Percentiles rank a stretch among this genome's conserved stretches.
Conservation (phyloP, 768 basidiomycete species). For the Crepidotus variabilis region DNA sequence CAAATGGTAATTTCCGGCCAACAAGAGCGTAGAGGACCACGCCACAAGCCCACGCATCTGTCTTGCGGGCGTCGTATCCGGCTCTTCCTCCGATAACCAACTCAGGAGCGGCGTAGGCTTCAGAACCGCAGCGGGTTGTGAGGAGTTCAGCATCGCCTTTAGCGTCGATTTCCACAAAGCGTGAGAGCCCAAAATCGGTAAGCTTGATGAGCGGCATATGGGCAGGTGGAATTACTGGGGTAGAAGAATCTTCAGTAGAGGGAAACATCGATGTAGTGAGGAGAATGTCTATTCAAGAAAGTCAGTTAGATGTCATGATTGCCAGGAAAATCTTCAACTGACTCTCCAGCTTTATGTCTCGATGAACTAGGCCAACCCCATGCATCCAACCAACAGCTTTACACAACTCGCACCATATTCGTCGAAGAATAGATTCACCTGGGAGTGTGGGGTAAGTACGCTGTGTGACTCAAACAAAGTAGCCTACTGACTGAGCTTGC, state of each 20-base stretch:
- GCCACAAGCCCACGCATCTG: constrained; percentile 88
- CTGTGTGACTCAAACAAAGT: constrained; percentile 1
- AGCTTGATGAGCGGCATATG: constrained; percentile 70
- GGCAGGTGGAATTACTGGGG: constrained; percentile 25
- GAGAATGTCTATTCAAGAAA: constrained; percentile 59
- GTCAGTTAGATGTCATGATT: constrained; percentile 1
- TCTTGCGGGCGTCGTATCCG: constrained; percentile 76
- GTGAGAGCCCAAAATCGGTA: constrained; percentile 86
- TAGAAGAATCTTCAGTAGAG: constrained; percentile 16
- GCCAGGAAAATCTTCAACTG: constrained; percentile 18
- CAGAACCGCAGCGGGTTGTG: constrained; percentile 80
- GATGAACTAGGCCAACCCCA: constrained; percentile 77
- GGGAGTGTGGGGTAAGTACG: constrained; percentile 2
- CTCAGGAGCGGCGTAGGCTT: constrained; percentile 85
- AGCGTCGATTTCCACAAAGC: constrained; percentile 65
- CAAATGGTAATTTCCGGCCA: constrained; percentile 73
- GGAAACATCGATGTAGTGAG: constrained; percentile 46
- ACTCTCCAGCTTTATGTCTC: constrained; percentile 90
- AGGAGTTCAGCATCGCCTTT: constrained; percentile 42
- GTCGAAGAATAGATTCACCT: constrained; percentile 50
- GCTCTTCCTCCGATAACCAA: constrained; percentile 47
- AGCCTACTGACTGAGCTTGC: constrained; percentile 27
- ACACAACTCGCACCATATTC: constrained; percentile 76
- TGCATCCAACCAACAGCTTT: constrained; percentile 88
- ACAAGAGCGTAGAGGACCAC: constrained; percentile 82